Percentiles rank a stretch among this genome's conserved stretches.
These are phyloP conservation scores for Capronia coronata DNA, from an alignment of 2,329 filamentous ascomycete species.

Conservation along the genomic window DNA sequence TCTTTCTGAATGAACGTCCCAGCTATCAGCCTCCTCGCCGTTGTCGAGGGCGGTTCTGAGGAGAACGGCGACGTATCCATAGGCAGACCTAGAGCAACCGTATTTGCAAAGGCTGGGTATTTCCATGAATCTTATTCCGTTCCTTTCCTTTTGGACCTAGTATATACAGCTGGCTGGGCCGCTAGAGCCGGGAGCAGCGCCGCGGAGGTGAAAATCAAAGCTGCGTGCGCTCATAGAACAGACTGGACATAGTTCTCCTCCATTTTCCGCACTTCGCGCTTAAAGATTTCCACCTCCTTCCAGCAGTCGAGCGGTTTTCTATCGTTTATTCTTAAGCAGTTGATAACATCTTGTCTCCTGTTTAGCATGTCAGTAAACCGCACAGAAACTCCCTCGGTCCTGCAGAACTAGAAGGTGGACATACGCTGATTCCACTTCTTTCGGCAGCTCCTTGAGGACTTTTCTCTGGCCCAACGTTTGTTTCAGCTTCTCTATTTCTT, in stretches of 20 bases:
- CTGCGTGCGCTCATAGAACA: conserved; percentile 47
- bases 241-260: conserved; percentile 85
- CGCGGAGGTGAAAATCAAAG: not conserved
- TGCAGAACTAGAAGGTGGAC: conserved; percentile 1
- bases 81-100: too few relatives aligned
- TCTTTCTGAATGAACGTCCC: too few relatives aligned
- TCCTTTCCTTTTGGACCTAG: not conserved
- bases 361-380: conserved; percentile 2
- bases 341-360: conserved; percentile 62
- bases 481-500: conserved; percentile 51
- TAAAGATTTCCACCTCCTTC: conserved; percentile 86
- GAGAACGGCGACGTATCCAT: not conserved
- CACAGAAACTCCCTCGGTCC: not conserved
- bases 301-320: conserved; percentile 87
- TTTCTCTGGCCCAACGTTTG: conserved; percentile 51
- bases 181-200: not conserved
- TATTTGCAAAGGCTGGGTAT: too few relatives aligned
- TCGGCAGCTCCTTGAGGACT: conserved; percentile 58
- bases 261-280: conserved; percentile 76
- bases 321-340: conserved; percentile 77
- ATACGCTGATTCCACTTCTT: conserved; percentile 61
- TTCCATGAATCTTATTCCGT: not conserved
- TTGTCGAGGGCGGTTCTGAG: too few relatives aligned
- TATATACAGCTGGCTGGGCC: conserved; percentile 11
- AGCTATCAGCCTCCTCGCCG: too few relatives aligned